Percentiles rank a stretch among this genome's conserved stretches.
Conservation (phyloP, 2,329 filamentous ascomycete genomes). For the Fusarium miscanthi region DNA sequence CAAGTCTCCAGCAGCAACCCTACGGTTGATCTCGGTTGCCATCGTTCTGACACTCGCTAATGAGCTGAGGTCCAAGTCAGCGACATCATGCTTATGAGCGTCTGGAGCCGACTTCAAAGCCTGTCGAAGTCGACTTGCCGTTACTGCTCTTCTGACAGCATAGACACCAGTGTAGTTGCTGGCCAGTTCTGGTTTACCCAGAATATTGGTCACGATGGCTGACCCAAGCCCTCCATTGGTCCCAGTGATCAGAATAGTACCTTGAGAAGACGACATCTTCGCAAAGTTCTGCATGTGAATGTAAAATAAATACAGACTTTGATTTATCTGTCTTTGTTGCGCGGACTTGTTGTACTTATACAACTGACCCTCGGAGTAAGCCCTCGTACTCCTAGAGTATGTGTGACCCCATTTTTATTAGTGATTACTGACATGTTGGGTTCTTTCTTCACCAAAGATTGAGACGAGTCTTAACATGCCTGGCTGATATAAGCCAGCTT, state of each 20-base stretch:
- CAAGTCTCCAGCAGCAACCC: slow-evolving; percentile 47
- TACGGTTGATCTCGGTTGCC: slow-evolving; percentile 46
- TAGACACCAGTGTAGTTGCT: slow-evolving; percentile 51
- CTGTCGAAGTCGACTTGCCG: slow-evolving; percentile 45
- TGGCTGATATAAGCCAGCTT: slow-evolving; percentile 44
- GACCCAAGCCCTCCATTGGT: slow-evolving; percentile 54
- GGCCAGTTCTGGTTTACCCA: slow-evolving; percentile 46
- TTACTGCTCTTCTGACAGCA: slow-evolving; percentile 49
- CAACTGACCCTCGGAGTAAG: neutral
- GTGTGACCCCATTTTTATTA: slow-evolving; percentile 27
- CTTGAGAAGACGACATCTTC: slow-evolving; percentile 35
- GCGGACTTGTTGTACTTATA: slow-evolving; percentile 28
- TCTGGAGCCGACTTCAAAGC: slow-evolving; percentile 36
- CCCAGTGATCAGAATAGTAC: slow-evolving; percentile 53
- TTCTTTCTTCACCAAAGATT: neutral
- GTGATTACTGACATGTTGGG: neutral
- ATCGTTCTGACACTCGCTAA: slow-evolving; percentile 44
- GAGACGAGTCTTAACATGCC: slow-evolving; percentile 11
- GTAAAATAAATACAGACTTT: neutral
- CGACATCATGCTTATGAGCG: slow-evolving; percentile 47
- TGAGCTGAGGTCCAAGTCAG: slow-evolving; percentile 49
- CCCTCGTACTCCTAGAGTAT: neutral
- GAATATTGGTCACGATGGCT: slow-evolving; percentile 47
- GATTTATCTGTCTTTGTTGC: neutral
- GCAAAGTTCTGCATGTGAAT: too few relatives aligned